Evolutionary conservation across 305 asterid genomes (phyloP), one percentile per base, ranked within the genome.

Genomic region (Fraxinus paxiana): DNA sequence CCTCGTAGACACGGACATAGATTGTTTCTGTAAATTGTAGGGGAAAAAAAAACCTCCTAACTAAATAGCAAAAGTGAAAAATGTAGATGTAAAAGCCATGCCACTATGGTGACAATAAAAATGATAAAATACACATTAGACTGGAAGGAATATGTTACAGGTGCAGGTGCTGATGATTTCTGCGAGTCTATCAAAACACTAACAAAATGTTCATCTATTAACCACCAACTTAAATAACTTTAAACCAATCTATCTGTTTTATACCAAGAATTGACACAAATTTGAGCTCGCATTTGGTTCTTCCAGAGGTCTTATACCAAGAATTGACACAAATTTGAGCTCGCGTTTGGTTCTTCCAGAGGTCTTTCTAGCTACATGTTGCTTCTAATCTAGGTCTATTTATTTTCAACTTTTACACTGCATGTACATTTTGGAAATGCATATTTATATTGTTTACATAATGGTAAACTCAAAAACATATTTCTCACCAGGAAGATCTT

Each of bases 401-500:
- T 26, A 24, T 63, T 63, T 20, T 54, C 12, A 6, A 54, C 65
- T 17, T 54, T 20, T 6, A 54, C 71, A 61, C 35, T 63, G 72
- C 34, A 26, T 22, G 33, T 63, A 26, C 34, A 26, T 26, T 59
- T 63, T 7, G 71, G 35, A 26, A 63, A 63, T 24, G 30, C 30
- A 63, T 26, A 63, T 3, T 63, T 26, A 24, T 26, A 63, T 3
- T 22, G 34, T 63, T 63, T 2, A 10, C 79, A 78, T 67, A 20
- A 73, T 51, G 17, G 61, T 56, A 71, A 41, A 26, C 77, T 75
- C 48, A 76, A 31, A 20, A 87, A 73, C 56, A 69, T 69, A 15
- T 79, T 84, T 78, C 94, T 90, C 84, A 96, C 99, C 97, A 0
- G 99, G 97, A 81, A 96, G 95, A 88, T 92, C 90, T 79, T 87